phyloP scores from a whole-genome alignment of 129 eudicot genomes.

The Saposhnikovia divaricata region DNA sequence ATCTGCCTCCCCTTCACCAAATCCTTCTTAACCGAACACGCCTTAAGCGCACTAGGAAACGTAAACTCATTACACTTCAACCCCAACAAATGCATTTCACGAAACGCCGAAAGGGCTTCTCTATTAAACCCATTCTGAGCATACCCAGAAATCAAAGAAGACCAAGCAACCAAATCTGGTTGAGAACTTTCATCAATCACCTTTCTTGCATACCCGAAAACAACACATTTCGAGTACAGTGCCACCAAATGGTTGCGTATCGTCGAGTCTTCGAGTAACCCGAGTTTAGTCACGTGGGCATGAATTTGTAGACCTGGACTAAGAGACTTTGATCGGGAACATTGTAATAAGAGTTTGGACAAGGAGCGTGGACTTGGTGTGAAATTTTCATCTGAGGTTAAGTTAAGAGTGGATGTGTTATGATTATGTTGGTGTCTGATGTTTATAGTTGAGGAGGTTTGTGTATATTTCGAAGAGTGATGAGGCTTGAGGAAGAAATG shows the following conservation, averaged over 20 bases:
- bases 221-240: constrained; percentile 50
- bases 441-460: constrained; percentile 14
- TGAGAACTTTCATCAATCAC: constrained; percentile 75
- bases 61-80: constrained; percentile 62
- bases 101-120: constrained; percentile 54
- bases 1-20: constrained; percentile 52
- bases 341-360: constrained; percentile 46
- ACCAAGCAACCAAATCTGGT: constrained; percentile 86
- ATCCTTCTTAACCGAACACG: constrained; percentile 60
- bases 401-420: constrained; percentile 11
- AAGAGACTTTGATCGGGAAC: constrained; percentile 46
- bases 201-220: constrained; percentile 46
- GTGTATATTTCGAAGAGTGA: constrained; percentile 17
- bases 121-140: constrained; percentile 47
- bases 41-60: constrained; percentile 80
- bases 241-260: constrained; percentile 57
- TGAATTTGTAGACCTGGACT: constrained; percentile 49
- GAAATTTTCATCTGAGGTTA: constrained; percentile 20
- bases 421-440: constrained; percentile 15
- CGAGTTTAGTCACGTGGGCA: constrained; percentile 47
- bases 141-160: constrained; percentile 84
- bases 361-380: constrained; percentile 29
- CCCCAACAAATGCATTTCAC: constrained; percentile 54
- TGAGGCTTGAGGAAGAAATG: constrained; percentile 5
- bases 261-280: constrained; percentile 30